Conservation (phyloP, 345 rosid genomes). For the Raphanus sativus region DNA sequence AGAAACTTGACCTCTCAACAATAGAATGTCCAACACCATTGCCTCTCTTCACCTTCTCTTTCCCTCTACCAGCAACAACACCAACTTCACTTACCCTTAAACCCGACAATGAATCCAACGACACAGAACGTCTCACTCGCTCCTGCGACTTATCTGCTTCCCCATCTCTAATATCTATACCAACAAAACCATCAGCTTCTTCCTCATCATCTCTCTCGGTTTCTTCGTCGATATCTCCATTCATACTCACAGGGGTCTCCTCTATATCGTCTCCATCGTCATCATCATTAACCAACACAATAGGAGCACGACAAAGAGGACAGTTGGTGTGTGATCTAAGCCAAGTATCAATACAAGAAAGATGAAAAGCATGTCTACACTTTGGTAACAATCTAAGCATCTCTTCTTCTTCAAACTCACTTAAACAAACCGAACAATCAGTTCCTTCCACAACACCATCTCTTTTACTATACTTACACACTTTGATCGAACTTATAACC, state of each 20-base stretch:
- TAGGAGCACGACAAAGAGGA: constrained; percentile 66
- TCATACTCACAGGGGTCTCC: constrained; percentile 29
- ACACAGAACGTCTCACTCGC: constrained; percentile 67
- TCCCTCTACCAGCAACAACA: constrained; percentile 21
- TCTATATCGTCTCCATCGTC: constrained; percentile 9
- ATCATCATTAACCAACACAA: constrained; percentile 25
- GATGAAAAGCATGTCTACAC: constrained; percentile 76
- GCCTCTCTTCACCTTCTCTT: constrained; percentile 39
- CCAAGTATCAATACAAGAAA: constrained; percentile 77
- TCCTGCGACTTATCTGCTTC: constrained; percentile 31
- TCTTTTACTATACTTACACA: constrained; percentile 46
- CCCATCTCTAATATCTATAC: constrained; percentile 24
- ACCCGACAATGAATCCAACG: constrained; percentile 51
- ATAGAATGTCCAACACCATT: constrained; percentile 43
- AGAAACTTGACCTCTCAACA: constrained; percentile 48
- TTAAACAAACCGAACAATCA: constrained; percentile 77
- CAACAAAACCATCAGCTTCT: constrained; percentile 30
- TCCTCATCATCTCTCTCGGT: constrained; percentile 16
- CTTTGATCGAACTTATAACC: constrained; percentile 55
- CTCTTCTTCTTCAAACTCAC: constrained; percentile 69
- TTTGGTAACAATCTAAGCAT: constrained; percentile 63
- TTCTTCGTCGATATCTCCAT: constrained; percentile 28
- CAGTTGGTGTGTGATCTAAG: constrained; percentile 67
- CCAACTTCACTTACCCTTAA: constrained; percentile 43
- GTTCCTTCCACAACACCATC: constrained; percentile 66